Conservation (phyloP, 192 early-diverging fungal genomes). For the Podila epicladia region DNA sequence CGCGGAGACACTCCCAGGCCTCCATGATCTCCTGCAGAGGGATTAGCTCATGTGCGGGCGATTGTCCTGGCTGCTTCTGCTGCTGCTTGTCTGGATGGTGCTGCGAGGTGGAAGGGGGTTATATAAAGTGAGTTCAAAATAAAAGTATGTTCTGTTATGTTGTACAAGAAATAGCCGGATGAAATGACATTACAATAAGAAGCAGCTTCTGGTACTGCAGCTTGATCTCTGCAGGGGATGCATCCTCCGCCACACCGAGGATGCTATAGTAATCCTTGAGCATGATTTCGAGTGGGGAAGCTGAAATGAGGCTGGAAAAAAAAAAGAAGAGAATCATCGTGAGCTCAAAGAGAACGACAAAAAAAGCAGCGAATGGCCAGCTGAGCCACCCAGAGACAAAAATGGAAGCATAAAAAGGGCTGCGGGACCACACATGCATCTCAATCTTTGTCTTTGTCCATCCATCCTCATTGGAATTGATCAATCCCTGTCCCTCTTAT, state of each 20-base stretch:
- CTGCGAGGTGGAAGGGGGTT: conserved; percentile 14
- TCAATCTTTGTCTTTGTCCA: not conserved
- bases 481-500: not conserved
- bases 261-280: conserved; percentile 64
- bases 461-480: not conserved
- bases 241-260: conserved; percentile 58
- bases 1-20: conserved; percentile 66
- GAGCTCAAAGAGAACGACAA: not conserved
- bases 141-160: not conserved
- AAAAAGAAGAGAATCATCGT: too few species aligned
- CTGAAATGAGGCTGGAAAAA: too few species aligned
- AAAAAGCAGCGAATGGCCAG: not conserved
- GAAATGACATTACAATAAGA: conserved; percentile 48
- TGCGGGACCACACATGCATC: not conserved
- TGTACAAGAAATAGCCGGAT: not conserved
- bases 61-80: not conserved
- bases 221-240: conserved; percentile 59
- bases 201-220: conserved; percentile 63
- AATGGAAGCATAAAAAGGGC: not conserved
- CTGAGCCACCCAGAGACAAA: conserved; percentile 1
- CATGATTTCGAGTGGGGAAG: not conserved
- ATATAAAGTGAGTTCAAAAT: not conserved
- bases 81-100: conserved; percentile 68
- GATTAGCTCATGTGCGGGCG: not conserved
- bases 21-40: conserved; percentile 54